Evolutionary conservation across 1,284 basidiomycete species (phyloP).

Genomic region (Kwoniella shivajii): DNA sequence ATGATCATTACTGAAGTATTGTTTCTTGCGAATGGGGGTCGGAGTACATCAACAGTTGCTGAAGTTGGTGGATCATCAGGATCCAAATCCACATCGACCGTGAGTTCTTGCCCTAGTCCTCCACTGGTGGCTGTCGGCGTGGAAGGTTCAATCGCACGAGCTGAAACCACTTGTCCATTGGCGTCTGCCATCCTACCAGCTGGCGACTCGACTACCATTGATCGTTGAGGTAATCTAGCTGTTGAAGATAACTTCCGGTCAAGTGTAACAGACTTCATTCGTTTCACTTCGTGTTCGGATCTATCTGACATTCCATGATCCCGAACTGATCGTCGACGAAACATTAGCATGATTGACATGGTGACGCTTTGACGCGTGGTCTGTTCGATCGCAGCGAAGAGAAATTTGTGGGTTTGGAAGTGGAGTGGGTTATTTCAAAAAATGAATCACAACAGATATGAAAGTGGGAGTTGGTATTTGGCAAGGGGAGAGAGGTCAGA

Average conservation of each 20-base stretch:
- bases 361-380: not conserved
- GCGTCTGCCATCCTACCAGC: constrained; percentile 81
- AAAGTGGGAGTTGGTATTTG: not conserved
- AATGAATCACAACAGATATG: not conserved
- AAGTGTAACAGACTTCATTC: constrained; percentile 86
- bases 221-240: constrained; percentile 86
- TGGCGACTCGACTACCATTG: constrained; percentile 95
- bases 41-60: constrained; percentile 58
- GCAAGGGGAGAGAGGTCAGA: not conserved
- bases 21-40: constrained; percentile 74
- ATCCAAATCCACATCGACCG: constrained; percentile 6
- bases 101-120: constrained; percentile 3
- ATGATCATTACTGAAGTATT: constrained; percentile 89
- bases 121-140: not conserved
- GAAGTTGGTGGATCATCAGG: constrained; percentile 22
- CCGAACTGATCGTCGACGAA: constrained; percentile 22
- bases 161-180: constrained; percentile 56
- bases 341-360: constrained; percentile 13
- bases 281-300: constrained; percentile 74
- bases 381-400: not conserved
- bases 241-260: constrained; percentile 89
- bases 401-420: not conserved
- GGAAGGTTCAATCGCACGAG: constrained; percentile 16
- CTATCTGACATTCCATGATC: constrained; percentile 27
- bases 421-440: not conserved